Base-by-base conservation (phyloP, 305 asterid genomes). In the Fraxinus velutina region DNA sequence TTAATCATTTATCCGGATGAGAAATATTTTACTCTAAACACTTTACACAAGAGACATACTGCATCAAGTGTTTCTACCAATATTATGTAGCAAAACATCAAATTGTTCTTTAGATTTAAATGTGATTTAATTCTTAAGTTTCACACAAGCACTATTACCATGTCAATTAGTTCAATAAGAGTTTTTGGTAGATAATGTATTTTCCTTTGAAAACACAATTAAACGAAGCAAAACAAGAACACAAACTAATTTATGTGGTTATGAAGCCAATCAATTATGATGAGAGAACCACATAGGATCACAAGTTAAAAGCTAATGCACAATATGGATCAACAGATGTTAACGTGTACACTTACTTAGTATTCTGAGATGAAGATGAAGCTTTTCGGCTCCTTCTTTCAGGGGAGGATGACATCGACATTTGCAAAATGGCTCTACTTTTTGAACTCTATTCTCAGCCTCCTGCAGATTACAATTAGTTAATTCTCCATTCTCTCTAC, bases 371-470 rank as follows among this genome's bases (percentile, higher is more conserved):
- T 83, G 85, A 83, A 86, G 89, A 84, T 80, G 92, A 78, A 87
- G 86, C 82, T 72, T 84, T 92, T 81, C 70, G 52, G 75, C 75
- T 87, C 86, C 86, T 83, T 68, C 79, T 6, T 82, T 88, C 88
- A 85, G 82, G 84, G 82, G 87, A 75, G 83, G 90, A 83, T 83
- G 91, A 82, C 87, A 84, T 89, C 62, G 97, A 88, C 98, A 93
- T 94, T 87, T 83, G 93, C 85, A 84, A 83, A 83, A 86, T 55
- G 74, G 79, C 85, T 81, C 86, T 85, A 52, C 81, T 84, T 84
- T 82, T 80, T 39, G 7, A 77, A 85, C 73, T 71, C 85, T 80
- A 81, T 83, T 79, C 84, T 76, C 82, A 80, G 80, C 80, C 77
- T 80, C 90, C 91, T 88, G 89, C 86, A 89, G 76, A 87, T 86